Evolutionary conservation across 2,329 filamentous ascomycete genomes (phyloP).

Genomic region (Cytospora piceae): DNA sequence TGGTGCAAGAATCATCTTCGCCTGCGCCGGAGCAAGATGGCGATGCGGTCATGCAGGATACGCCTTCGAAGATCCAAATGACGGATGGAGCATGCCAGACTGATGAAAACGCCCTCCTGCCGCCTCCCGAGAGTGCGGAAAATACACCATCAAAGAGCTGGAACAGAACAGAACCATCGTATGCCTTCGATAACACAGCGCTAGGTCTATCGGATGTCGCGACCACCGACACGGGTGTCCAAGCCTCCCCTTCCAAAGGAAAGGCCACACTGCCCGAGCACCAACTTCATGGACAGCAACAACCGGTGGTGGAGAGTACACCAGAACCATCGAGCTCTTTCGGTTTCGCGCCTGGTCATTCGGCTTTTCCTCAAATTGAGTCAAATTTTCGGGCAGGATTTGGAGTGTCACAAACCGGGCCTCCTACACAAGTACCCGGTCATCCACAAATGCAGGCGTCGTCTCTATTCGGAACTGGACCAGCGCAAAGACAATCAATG

Average conservation of each 20-base stretch:
- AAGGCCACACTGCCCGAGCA: neutral
- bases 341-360: neutral
- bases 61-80: slow-evolving; percentile 35
- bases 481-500: slow-evolving; percentile 9
- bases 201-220: neutral
- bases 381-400: slow-evolving; percentile 5
- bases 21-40: slow-evolving; percentile 9
- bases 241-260: slow-evolving; percentile 11
- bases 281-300: neutral
- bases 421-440: neutral
- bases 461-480: neutral
- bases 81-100: slow-evolving; percentile 41
- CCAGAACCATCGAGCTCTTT: slow-evolving; percentile 4
- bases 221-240: slow-evolving; percentile 12
- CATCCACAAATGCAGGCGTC: slow-evolving; percentile 3
- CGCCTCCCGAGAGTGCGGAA: slow-evolving; percentile 13
- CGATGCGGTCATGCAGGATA: slow-evolving; percentile 22
- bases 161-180: slow-evolving; percentile 4
- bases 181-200: neutral
- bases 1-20: slow-evolving; percentile 29
- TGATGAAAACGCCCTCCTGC: slow-evolving; percentile 33
- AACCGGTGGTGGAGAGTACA: neutral
- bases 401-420: slow-evolving; percentile 4
- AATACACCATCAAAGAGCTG: slow-evolving; percentile 14
- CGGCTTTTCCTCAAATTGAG: neutral